A percentile compares a stretch with the other conserved stretches of the same genome.
Evolutionary conservation across 139 green algal genomes (phyloP).

Genomic region (Asterochloris erici): DNA sequence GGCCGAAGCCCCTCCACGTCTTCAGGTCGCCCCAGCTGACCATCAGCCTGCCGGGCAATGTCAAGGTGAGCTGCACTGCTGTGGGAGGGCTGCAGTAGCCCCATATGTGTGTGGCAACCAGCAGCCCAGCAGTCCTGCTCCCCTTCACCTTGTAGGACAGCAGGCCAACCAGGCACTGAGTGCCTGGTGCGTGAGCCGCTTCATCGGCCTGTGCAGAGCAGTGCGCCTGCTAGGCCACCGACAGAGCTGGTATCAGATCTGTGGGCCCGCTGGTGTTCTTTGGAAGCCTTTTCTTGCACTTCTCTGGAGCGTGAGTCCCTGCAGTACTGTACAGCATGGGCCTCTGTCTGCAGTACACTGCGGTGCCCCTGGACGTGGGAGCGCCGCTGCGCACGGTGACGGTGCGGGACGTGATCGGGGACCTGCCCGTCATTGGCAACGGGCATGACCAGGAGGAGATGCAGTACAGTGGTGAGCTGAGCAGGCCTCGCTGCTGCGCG

Average conservation of each 20-base stretch:
- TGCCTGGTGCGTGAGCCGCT: too few relatives aligned
- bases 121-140: too few relatives aligned
- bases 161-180: too few relatives aligned
- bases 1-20: constrained; percentile 80
- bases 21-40: constrained; percentile 85
- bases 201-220: too few relatives aligned
- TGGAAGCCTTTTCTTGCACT: background rate
- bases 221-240: too few relatives aligned
- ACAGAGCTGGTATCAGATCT: too few relatives aligned
- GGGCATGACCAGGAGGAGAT: constrained; percentile 58
- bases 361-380: constrained; percentile 59
- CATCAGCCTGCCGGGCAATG: constrained; percentile 78
- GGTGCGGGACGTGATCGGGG: constrained; percentile 87
- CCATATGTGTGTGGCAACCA: background rate
- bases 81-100: background rate
- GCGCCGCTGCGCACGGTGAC: constrained; percentile 88
- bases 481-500: background rate
- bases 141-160: too few relatives aligned
- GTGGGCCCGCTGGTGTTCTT: too few relatives aligned
- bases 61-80: constrained; percentile 26
- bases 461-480: constrained; percentile 27
- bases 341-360: constrained; percentile 47
- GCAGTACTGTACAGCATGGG: too few relatives aligned
- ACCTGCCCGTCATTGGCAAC: constrained; percentile 88
- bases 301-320: background rate